Evolutionary conservation across 257 asterid genomes (phyloP).

Genomic region (Solanum lycopersicoides): DNA sequence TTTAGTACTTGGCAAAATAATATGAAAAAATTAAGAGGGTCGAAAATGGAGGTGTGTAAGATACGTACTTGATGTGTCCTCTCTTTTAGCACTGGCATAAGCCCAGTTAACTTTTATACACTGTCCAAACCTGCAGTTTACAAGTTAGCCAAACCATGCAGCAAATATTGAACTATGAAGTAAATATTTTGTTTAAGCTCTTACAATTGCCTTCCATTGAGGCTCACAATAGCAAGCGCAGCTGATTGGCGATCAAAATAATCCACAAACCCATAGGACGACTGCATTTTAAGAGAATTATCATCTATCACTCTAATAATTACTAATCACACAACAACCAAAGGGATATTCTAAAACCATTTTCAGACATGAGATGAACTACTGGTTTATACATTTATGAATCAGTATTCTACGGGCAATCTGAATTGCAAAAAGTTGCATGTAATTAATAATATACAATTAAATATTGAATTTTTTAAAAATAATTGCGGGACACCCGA

Average conservation of each 20-base stretch:
- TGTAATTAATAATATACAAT: background rate
- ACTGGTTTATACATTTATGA: background rate
- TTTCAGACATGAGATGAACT: background rate
- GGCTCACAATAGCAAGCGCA: conserved; percentile 58
- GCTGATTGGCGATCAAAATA: conserved; percentile 78
- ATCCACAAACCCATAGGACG: conserved; percentile 87
- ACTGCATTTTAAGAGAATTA: conserved; percentile 30
- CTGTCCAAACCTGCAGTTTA: conserved; percentile 62
- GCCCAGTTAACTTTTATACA: conserved; percentile 93
- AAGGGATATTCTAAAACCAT: background rate
- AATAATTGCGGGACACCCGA: background rate
- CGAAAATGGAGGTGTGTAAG: background rate
- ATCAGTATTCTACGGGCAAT: background rate
- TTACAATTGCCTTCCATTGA: conserved; percentile 77
- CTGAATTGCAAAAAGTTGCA: background rate
- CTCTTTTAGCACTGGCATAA: conserved; percentile 74
- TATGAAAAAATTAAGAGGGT: background rate
- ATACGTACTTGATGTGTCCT: conserved; percentile 68
- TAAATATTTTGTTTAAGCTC: conserved; percentile 5
- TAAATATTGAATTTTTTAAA: background rate
- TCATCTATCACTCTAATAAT: background rate
- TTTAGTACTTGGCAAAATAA: background rate
- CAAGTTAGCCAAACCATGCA: background rate
- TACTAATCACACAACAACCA: background rate
- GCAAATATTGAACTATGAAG: background rate